These are phyloP conservation scores for Trypanosoma mega DNA, from an alignment of 208 protist genomes.

Conservation along the genomic window DNA sequence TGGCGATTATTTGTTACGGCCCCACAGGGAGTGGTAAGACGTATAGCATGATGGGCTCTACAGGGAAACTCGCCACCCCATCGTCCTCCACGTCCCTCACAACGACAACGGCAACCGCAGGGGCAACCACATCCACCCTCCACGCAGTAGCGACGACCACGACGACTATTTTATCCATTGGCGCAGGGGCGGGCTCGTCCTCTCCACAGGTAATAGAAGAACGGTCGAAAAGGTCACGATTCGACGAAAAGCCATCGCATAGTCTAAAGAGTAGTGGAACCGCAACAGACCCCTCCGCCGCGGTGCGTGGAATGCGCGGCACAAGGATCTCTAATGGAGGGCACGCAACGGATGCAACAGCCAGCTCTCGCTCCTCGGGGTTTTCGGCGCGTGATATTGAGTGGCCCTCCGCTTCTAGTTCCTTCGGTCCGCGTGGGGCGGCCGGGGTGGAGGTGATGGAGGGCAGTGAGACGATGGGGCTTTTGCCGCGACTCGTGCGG, in stretches of 20 bases:
- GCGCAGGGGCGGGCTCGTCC: no score
- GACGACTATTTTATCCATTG: no score
- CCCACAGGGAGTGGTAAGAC: conserved; percentile 90
- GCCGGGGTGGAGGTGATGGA: neutral
- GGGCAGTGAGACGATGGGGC: conserved; percentile 46
- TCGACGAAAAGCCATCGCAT: neutral
- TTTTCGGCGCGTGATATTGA: conserved; percentile 8
- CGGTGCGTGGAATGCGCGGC: neutral
- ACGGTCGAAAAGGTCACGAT: no score
- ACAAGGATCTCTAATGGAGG: neutral
- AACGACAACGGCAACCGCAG: no score
- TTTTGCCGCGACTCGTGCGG: conserved; percentile 75
- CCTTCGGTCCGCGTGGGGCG: conserved; percentile 14
- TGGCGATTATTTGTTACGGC: conserved; percentile 85
- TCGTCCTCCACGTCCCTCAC: no score
- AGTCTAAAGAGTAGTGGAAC: conserved; percentile 1
- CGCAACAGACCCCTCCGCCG: neutral
- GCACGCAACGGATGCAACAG: neutral
- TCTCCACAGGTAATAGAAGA: neutral
- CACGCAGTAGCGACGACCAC: no score
- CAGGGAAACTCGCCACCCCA: no score
- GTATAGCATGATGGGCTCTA: conserved; percentile 86
- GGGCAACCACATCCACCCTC: no score
- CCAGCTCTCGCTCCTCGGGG: conserved; percentile 5
- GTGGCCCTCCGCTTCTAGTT: neutral